Evolutionary conservation across 2,329 filamentous ascomycete species (phyloP).

Genomic region (Coniochaeta prunicola): DNA sequence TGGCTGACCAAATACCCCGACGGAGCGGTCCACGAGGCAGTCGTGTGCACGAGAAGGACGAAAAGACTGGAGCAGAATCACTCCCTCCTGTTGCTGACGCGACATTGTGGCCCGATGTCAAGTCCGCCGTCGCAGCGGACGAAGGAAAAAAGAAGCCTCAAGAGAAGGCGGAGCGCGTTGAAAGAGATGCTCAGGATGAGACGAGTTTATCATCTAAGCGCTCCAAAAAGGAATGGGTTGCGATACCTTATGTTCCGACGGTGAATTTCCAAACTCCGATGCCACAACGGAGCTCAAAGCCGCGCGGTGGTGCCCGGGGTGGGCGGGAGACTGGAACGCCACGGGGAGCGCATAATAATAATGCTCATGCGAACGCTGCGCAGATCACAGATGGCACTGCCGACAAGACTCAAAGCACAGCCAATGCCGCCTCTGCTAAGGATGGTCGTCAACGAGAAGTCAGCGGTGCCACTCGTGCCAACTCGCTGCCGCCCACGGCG

Average conservation of each 20-base stretch:
- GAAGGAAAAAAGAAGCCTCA: constrained; percentile 61
- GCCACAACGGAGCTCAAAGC: constrained; percentile 44
- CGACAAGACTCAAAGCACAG: constrained; percentile 28
- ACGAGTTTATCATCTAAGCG: constrained; percentile 33
- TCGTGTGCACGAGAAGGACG: constrained; percentile 32
- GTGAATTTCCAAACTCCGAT: constrained; percentile 84
- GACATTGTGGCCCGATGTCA: constrained; percentile 83
- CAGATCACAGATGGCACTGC: constrained; percentile 8
- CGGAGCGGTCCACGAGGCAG: constrained; percentile 37
- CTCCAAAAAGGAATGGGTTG: constrained; percentile 74
- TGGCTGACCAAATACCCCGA: constrained; percentile 30
- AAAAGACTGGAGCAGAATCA: constrained; percentile 21
- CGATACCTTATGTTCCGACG: constrained; percentile 73
- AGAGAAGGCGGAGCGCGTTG: constrained; percentile 55
- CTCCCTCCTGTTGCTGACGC: constrained; percentile 68
- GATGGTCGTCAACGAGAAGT: constrained; percentile 28
- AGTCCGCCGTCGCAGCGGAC: constrained; percentile 53
- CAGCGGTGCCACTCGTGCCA: constrained; percentile 24
- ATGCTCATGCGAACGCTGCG: constrained; percentile 8
- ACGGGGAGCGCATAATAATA: constrained; percentile 17
- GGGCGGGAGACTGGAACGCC: constrained; percentile 27
- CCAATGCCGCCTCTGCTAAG: constrained; percentile 21
- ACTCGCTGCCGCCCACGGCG: constrained; percentile 24
- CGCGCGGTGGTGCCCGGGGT: constrained; percentile 40
- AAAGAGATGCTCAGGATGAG: constrained; percentile 58